Conservation (phyloP, 345 rosid genomes). For the Salix brachista region DNA sequence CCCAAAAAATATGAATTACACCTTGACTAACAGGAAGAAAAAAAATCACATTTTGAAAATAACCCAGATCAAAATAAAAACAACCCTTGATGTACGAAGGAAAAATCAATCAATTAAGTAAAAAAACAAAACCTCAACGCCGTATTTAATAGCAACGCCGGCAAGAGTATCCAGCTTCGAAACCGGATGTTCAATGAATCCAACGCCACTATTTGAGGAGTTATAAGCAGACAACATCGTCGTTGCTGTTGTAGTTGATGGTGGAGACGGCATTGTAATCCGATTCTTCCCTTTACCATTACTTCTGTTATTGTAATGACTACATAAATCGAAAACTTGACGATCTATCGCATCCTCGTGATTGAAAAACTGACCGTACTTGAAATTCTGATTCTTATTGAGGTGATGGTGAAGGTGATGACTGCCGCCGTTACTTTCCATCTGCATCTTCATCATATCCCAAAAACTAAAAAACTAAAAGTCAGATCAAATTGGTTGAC, state of each 20-base stretch:
- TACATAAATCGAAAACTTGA: not conserved
- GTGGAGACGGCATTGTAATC: not conserved
- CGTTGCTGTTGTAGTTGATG: not conserved
- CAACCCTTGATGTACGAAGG: not conserved
- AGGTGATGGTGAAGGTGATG: conserved; percentile 14
- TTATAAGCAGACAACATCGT: not conserved
- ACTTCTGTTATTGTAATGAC: not conserved
- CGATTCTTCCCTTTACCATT: not conserved
- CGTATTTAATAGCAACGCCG: conserved; percentile 36
- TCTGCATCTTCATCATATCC: conserved; percentile 21
- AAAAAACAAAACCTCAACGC: conserved; percentile 24
- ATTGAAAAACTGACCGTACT: conserved; percentile 15
- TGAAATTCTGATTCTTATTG: conserved; percentile 8
- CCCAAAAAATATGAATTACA: not conserved
- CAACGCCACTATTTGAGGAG: not conserved
- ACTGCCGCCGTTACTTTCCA: conserved; percentile 25
- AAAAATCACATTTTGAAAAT: not conserved
- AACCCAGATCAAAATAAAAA: not conserved
- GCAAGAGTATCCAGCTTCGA: conserved; percentile 32
- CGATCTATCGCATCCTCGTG: not conserved
- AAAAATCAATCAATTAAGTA: not conserved
- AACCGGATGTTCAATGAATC: conserved; percentile 22
- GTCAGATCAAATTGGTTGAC: not conserved
- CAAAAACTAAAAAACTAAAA: not conserved
- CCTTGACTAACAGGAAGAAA: too few species aligned